A percentile compares a stretch with the other conserved stretches of the same genome.
These are phyloP conservation scores for Pyrus pyrifolia DNA, from an alignment of 306 rosid genomes.

Conservation along the genomic window DNA sequence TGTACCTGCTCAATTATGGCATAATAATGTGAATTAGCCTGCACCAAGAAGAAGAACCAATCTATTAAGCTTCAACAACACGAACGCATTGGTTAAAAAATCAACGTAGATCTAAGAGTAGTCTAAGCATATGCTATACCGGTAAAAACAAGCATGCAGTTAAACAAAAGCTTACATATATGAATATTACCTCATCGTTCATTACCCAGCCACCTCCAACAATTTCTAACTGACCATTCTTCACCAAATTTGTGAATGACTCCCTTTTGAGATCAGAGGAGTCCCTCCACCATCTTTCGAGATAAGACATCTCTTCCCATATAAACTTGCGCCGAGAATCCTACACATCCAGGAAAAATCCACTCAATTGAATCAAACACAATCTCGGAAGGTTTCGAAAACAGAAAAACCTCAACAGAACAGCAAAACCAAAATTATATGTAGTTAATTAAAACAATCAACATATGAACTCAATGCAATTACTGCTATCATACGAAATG, in stretches of 20 bases:
- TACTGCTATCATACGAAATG: background rate
- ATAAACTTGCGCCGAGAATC: conserved; percentile 84
- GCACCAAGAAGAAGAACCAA: conserved; percentile 37
- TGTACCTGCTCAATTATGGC: conserved; percentile 96
- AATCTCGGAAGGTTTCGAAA: background rate
- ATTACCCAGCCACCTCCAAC: conserved; percentile 99
- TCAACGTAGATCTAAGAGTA: background rate
- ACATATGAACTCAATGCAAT: background rate
- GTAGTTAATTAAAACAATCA: too few species aligned
- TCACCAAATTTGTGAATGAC: conserved; percentile 55
- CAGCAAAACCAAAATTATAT: background rate
- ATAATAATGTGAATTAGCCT: conserved; percentile 95
- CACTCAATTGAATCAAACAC: background rate
- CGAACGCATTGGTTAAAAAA: too few species aligned
- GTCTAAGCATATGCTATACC: background rate
- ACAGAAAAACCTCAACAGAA: background rate
- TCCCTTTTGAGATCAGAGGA: conserved; percentile 59
- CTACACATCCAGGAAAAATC: conserved; percentile 35
- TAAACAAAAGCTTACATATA: background rate
- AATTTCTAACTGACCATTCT: conserved; percentile 87
- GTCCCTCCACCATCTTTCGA: conserved; percentile 99
- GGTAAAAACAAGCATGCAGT: background rate
- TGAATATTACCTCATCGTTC: conserved; percentile 86
- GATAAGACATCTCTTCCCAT: conserved; percentile 99
- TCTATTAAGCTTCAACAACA: conserved; percentile 2